phyloP scores from a whole-genome alignment of 2,329 filamentous ascomycete species.

The Curvularia sp. region DNA sequence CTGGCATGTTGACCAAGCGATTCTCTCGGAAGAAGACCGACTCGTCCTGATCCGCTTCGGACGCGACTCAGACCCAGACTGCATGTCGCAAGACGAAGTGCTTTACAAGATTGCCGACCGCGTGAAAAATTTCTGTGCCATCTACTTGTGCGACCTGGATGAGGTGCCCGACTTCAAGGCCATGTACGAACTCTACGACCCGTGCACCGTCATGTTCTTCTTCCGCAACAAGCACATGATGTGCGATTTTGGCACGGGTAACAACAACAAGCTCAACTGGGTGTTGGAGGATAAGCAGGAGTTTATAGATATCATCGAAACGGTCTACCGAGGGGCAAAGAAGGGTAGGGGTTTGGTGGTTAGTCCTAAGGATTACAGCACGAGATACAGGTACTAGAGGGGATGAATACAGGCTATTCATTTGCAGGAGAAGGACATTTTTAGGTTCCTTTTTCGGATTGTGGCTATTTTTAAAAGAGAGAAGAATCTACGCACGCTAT shows the following conservation, averaged over 20 bases:
- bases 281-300: conserved; percentile 98
- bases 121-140: conserved; percentile 86
- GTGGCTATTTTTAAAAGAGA: background rate
- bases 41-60: conserved; percentile 94
- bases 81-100: conserved; percentile 87
- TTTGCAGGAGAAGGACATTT: background rate
- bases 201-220: conserved; percentile 96
- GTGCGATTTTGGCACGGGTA: conserved; percentile 93
- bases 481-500: background rate
- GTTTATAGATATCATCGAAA: conserved; percentile 97
- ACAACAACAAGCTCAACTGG: conserved; percentile 99
- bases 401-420: background rate
- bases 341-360: conserved; percentile 97
- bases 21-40: conserved; percentile 78
- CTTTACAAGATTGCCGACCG: conserved; percentile 92
- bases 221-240: conserved; percentile 99
- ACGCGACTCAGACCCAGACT: conserved; percentile 82
- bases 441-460: background rate
- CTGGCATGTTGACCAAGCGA: conserved; percentile 99
- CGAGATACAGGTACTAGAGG: conserved; percentile 69
- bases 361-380: conserved; percentile 85
- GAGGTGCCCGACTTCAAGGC: conserved; percentile 72
- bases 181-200: conserved; percentile 93
- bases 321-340: conserved; percentile 97
- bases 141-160: conserved; percentile 90